Evolutionary conservation across 768 basidiomycete genomes (phyloP), one percentile per base, ranked within the genome.

Genomic region (Xerocomus potaroensis): DNA sequence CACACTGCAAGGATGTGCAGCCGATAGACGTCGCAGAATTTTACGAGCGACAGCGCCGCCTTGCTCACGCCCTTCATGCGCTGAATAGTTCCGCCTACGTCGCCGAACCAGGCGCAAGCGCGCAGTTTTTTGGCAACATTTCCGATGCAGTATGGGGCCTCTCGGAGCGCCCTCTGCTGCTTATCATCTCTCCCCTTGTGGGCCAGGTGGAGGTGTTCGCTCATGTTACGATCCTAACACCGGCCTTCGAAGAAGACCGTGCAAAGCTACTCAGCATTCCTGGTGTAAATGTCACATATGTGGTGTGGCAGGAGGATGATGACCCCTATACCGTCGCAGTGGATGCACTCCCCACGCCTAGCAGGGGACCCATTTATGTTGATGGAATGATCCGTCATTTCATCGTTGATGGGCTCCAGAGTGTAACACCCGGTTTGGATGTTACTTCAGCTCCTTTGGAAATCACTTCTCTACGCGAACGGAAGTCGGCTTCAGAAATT

Each of bases 121-220:
- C 83, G 1, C 66, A 72, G 3, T 93, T 80, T 71, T 91, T 77
- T 62, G 80, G 73, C n/a, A 90, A 89, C 54, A 73, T 90, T 48
- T 83, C 84, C 11, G 59, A 55, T 5, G 49, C 73, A 8, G 57
- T 75, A 18, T 94, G 91, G 91, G 51, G 56, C 26, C 74, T 89
- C 26, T 87, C 86, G 9, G 91, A 93, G 66, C 76, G 91, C 3
- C 90, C 89, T 0, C 72, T 92, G 12, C 67, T 92, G 5, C 69
- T 91, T 26, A 72, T 87, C 45, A 56, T 92, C 34, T 72, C 76
- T 8, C 78, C 84, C 10, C 16, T 43, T 19, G 32, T 48, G 9
- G 43, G 50, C 14, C 49, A 60, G 4, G 61, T 55, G 31, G 48
- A 60, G 2, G 58, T 75, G 16, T 53, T 57, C 29, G 68, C 77